Evolutionary conservation across 208 protist genomes (phyloP).

Genomic region (Trypanosoma melophagium): DNA sequence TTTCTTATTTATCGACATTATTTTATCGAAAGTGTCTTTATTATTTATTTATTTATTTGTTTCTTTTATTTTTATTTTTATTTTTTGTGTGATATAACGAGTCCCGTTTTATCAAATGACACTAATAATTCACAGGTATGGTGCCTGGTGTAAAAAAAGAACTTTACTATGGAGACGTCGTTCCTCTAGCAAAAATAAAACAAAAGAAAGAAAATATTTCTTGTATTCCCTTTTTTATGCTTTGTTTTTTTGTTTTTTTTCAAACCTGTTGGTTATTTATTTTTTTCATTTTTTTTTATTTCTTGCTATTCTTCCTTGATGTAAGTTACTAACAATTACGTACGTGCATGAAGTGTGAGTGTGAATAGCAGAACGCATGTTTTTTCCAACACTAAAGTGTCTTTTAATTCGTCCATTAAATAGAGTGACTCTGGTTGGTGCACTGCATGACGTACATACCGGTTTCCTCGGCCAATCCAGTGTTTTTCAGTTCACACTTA

Average conservation of each 20-base stretch:
- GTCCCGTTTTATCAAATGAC: no score
- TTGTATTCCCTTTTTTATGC: not conserved
- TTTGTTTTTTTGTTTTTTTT: not conserved
- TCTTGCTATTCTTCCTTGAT: no score
- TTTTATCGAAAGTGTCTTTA: not conserved
- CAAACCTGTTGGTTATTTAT: not conserved
- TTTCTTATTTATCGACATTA: conserved; percentile 17
- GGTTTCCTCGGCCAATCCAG: conserved; percentile 28
- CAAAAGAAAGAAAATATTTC: not conserved
- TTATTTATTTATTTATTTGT: not conserved
- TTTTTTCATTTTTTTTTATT: no score
- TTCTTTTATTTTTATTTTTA: conserved; percentile 5
- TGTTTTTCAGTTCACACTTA: conserved; percentile 43
- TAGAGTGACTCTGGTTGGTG: conserved; percentile 36
- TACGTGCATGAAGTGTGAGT: no score
- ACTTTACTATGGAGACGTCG: no score
- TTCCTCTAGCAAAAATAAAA: not conserved
- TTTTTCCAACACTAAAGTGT: conserved; percentile 8
- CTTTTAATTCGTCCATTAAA: conserved; percentile 24
- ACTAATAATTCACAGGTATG: not conserved
- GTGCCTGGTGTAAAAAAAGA: not conserved
- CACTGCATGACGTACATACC: conserved; percentile 38
- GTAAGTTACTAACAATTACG: no score
- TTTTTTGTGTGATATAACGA: not conserved
- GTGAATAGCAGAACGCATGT: conserved; percentile 2